A percentile compares a stretch with the other conserved stretches of the same genome.
These are phyloP conservation scores for Neurospora sp. DNA, from an alignment of 495 filamentous ascomycete genomes.

Conservation along the genomic window DNA sequence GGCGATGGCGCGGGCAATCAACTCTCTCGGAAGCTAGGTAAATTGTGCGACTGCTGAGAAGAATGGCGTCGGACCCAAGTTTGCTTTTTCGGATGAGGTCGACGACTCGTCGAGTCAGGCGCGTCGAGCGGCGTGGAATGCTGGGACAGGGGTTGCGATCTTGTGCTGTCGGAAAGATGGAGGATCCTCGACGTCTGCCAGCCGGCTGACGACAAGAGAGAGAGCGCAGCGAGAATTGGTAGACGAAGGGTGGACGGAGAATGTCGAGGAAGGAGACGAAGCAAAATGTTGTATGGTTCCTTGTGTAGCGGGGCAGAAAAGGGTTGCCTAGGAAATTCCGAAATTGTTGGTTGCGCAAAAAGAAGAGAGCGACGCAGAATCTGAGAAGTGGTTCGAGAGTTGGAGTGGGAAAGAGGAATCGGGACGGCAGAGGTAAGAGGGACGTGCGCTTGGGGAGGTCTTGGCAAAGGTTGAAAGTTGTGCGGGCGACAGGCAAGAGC, in stretches of 20 bases:
- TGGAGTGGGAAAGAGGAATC: neutral
- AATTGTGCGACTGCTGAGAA: too few species aligned
- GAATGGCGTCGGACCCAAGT: too few species aligned
- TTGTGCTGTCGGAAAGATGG: neutral
- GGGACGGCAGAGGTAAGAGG: neutral
- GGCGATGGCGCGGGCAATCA: too few species aligned
- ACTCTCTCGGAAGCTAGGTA: too few species aligned
- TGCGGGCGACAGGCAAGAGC: neutral
- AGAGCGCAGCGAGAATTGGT: neutral
- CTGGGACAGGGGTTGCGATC: neutral
- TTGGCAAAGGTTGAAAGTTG: neutral
- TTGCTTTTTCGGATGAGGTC: neutral
- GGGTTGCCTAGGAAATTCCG: too few species aligned
- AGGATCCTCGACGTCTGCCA: neutral
- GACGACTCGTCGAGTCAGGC: neutral
- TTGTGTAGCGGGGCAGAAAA: neutral
- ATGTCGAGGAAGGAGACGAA: neutral
- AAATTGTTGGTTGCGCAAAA: neutral
- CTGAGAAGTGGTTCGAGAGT: neutral
- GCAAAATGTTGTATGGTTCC: neutral
- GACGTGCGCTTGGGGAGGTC: neutral
- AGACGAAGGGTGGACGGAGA: rapidly evolving
- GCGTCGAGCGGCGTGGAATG: neutral
- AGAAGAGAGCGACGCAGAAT: neutral
- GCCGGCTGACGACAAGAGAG: too few species aligned